Evolutionary conservation across 139 green algal genomes (phyloP), one percentile per base, ranked within the genome.

Genomic region (Closterium sp.): DNA sequence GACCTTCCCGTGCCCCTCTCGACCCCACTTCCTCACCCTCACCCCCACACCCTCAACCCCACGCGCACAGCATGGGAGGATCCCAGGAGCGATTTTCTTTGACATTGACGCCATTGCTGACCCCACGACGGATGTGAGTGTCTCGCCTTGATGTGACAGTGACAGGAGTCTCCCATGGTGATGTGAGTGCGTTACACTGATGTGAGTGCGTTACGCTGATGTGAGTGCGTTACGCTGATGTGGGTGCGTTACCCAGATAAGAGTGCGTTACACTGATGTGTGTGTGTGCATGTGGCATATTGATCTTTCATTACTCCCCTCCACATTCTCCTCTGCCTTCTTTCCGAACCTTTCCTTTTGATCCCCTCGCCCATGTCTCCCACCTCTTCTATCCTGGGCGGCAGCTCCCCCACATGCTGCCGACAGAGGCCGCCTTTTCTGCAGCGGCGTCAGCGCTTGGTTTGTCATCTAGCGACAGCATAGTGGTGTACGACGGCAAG

Each of bases 401-500:
- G 3, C 88, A 92, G 87, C 92, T 98, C 69, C 97, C 97, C 0
- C 97, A 98, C 95, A 98, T 98, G 97, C 94, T 98, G 88, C 97
- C 97, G 33, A 66, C 87, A 3, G 28, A 91, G 34, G 33, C 66
- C 0, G 90, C 35, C 1, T 99, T 99, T 95, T 95, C 95, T 0
- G 97, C 96, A 6, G 97, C 97, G 3, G 94, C 96, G 55, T 96
- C 98, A 84, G 96, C 96, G 0, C 93, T 99, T 33, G 96, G 96
- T 84, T 96, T 99, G 25, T 91, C 33, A 31, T 94, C 94, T 32
- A 91, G 95, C 76, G 95, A 95, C 81, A 83, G 88, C 0, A 93
- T 99, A 36, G 96, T 99, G 25, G 88, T 99, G 34, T 99, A 99
- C 89, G 98, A 99, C 94, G 90, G 96, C 34, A 55, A 94, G 36